phyloP scores from a whole-genome alignment of 306 rosid genomes.

The Elaeagnus macrophylla region DNA sequence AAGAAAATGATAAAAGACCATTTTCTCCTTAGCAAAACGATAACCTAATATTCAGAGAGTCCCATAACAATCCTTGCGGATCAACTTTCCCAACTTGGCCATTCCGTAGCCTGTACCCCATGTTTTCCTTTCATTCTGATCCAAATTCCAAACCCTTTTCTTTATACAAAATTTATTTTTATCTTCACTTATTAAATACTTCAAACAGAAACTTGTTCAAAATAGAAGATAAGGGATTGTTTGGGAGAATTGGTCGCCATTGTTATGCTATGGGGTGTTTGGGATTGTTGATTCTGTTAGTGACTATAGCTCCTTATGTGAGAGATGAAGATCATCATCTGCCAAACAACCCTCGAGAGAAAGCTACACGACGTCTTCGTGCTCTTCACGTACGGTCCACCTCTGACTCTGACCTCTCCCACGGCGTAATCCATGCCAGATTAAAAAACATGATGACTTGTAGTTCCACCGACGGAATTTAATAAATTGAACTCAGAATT shows the following conservation, averaged over 20 bases:
- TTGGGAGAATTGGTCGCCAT: slow-evolving; percentile 21
- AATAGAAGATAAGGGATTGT: neutral
- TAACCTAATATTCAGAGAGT: too few relatives aligned
- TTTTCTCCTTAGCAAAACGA: too few relatives aligned
- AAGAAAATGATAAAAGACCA: too few relatives aligned
- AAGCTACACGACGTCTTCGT: slow-evolving; percentile 18
- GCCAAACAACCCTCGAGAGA: neutral
- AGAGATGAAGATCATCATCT: neutral
- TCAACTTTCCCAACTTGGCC: neutral
- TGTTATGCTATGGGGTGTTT: slow-evolving; percentile 39
- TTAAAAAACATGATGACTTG: too few relatives aligned
- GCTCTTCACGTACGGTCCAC: slow-evolving; percentile 16
- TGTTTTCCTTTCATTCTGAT: neutral
- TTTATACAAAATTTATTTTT: neutral
- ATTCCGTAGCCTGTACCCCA: too few relatives aligned
- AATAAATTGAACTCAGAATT: too few relatives aligned
- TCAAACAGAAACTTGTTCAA: neutral
- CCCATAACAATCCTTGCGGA: too few relatives aligned
- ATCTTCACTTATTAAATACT: too few relatives aligned
- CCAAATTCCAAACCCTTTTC: slow-evolving; percentile 1
- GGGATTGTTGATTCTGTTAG: slow-evolving; percentile 27
- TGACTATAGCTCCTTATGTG: slow-evolving; percentile 20
- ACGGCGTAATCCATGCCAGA: neutral
- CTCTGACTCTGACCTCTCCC: neutral
- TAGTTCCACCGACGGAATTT: too few relatives aligned